Percentiles rank a stretch among this genome's conserved stretches.
Evolutionary conservation across 2,329 filamentous ascomycete genomes (phyloP).

Genomic region (Aureobasidium sp.): DNA sequence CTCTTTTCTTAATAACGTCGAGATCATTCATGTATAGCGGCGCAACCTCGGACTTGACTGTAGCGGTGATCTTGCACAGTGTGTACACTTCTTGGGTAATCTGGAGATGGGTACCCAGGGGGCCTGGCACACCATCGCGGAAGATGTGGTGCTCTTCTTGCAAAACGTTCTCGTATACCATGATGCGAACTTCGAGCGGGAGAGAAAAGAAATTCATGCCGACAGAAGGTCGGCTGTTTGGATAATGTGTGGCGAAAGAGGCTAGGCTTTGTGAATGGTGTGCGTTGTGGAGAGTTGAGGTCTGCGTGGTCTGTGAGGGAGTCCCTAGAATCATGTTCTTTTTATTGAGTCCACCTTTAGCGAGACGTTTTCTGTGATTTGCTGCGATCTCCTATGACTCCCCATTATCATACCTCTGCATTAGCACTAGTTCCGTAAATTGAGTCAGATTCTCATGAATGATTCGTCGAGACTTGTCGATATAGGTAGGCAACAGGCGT

Average conservation of each 20-base stretch:
- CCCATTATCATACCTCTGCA: not conserved
- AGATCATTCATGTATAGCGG: not conserved
- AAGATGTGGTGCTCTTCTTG: not conserved
- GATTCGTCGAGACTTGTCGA: not conserved
- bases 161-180: not conserved
- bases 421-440: not conserved
- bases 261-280: too few species aligned
- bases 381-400: not conserved
- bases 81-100: conserved; percentile 2
- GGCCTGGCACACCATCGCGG: not conserved
- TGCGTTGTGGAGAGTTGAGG: not conserved
- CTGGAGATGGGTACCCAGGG: not conserved
- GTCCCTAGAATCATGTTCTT: not conserved
- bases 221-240: not conserved
- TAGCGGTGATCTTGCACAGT: not conserved
- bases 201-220: not conserved
- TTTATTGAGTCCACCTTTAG: not conserved
- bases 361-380: not conserved
- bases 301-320: not conserved
- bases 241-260: not conserved
- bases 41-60: conserved; percentile 1
- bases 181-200: not conserved
- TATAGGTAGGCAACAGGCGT: not conserved
- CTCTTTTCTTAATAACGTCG: not conserved
- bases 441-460: not conserved